Evolutionary conservation across 768 basidiomycete species (phyloP).

Genomic region (Russula foetens): DNA sequence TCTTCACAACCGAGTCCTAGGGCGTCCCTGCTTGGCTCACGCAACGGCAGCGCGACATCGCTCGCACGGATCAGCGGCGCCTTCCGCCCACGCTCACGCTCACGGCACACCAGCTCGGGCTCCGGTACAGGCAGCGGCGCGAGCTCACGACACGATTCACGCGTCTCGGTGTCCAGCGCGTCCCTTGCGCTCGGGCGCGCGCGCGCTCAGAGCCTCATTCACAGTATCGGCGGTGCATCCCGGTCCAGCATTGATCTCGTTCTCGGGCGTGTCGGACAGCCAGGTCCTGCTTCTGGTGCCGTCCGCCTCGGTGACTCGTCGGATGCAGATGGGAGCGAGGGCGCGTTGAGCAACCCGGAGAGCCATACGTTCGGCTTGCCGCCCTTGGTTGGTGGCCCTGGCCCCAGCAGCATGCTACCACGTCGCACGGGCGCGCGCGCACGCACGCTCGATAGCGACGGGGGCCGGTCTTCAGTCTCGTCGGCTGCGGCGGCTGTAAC

Average conservation of each 20-base stretch:
- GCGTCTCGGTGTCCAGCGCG: constrained; percentile 19
- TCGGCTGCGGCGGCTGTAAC: neutral
- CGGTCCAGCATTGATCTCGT: constrained; percentile 53
- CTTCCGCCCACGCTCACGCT: constrained; percentile 17
- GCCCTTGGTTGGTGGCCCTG: constrained; percentile 30
- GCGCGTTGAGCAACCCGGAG: constrained; percentile 43
- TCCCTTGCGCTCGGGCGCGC: constrained; percentile 37
- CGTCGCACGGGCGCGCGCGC: constrained; percentile 17
- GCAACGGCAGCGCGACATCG: constrained; percentile 36
- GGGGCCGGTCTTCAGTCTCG: neutral
- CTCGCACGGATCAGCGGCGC: constrained; percentile 33
- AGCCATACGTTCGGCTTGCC: constrained; percentile 72
- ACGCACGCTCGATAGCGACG: neutral
- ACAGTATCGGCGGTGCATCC: constrained; percentile 53
- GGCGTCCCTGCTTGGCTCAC: constrained; percentile 37
- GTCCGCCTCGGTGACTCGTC: constrained; percentile 13
- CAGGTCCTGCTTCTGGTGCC: neutral
- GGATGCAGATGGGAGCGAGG: constrained; percentile 40
- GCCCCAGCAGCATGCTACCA: constrained; percentile 31
- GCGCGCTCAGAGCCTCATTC: constrained; percentile 58
- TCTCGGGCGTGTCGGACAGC: constrained; percentile 21
- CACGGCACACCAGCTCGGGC: constrained; percentile 13
- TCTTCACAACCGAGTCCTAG: constrained; percentile 41
- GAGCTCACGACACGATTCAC: constrained; percentile 25
- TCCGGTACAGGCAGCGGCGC: constrained; percentile 13